Percentiles rank a stretch among this genome's conserved stretches.
Conservation (phyloP, 176 grass and related monocot species). For the Cocos nucifera region DNA sequence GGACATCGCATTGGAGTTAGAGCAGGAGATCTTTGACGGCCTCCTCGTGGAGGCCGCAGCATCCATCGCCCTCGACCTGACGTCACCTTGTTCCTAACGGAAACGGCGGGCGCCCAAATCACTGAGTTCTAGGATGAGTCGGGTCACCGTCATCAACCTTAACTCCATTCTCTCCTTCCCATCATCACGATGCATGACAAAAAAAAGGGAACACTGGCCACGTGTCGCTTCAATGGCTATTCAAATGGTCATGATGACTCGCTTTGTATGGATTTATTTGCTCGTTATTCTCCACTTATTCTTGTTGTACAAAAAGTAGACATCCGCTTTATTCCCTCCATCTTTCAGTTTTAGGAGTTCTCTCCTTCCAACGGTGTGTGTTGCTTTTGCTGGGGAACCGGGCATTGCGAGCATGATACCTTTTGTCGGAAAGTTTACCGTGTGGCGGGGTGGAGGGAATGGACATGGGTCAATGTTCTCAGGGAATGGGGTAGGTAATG, state of each 20-base stretch:
- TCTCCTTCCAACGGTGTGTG: not conserved
- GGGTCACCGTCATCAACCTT: not conserved
- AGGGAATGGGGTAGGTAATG: too few species aligned
- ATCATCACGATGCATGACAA: too few species aligned
- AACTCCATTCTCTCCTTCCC: not conserved
- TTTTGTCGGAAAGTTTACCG: conserved; percentile 26
- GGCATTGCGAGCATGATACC: not conserved
- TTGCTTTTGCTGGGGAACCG: conserved; percentile 14
- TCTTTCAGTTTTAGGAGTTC: conserved; percentile 16
- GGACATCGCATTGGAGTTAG: conserved; percentile 50
- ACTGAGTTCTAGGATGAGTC: too few species aligned
- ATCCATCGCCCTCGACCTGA: conserved; percentile 16
- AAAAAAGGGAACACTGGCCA: too few species aligned
- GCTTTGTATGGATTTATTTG: too few species aligned
- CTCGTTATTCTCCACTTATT: too few species aligned
- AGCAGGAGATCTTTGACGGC: conserved; percentile 35
- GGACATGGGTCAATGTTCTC: too few species aligned
- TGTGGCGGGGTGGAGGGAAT: too few species aligned
- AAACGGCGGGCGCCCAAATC: conserved; percentile 21
- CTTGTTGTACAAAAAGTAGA: too few species aligned
- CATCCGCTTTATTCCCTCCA: too few species aligned
- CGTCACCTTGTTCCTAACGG: conserved; percentile 26
- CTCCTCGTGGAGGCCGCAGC: conserved; percentile 46
- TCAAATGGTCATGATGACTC: too few species aligned
- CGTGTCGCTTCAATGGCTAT: too few species aligned